phyloP scores from a whole-genome alignment of 441 rosid genomes.

The Eutrema salsugineum region DNA sequence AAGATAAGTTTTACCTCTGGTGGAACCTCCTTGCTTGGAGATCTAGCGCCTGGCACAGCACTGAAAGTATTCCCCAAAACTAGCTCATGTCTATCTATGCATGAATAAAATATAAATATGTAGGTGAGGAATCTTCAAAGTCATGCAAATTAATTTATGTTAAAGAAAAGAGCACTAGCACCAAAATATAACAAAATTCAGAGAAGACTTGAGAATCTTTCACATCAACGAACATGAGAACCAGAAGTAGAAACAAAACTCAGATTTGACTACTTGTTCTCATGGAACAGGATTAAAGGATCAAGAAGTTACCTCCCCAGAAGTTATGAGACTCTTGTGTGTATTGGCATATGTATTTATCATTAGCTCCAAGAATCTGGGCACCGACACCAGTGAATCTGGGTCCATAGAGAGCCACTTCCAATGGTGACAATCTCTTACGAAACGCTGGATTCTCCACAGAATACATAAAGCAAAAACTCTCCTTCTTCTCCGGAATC shows the following conservation, averaged over 20 bases:
- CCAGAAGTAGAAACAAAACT: background rate
- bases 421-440: conserved; percentile 48
- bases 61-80: conserved; percentile 75
- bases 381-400: conserved; percentile 87
- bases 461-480: conserved; percentile 94
- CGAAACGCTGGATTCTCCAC: conserved; percentile 82
- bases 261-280: background rate
- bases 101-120: conserved; percentile 11
- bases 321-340: conserved; percentile 67
- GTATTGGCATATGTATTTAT: conserved; percentile 76
- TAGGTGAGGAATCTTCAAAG: background rate
- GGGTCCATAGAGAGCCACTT: conserved; percentile 58
- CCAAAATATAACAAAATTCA: background rate
- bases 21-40: conserved; percentile 77
- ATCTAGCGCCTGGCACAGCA: conserved; percentile 47
- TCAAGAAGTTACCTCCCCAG: conserved; percentile 77
- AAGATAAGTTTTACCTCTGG: conserved; percentile 54
- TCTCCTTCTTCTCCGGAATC: conserved; percentile 78
- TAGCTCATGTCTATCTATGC: conserved; percentile 83
- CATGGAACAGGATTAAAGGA: background rate
- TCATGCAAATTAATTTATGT: background rate
- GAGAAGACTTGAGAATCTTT: background rate
- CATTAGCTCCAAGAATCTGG: conserved; percentile 89
- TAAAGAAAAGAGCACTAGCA: background rate
- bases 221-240: background rate